Base-by-base conservation (phyloP, 768 basidiomycete species). In the Suillus spraguei region DNA sequence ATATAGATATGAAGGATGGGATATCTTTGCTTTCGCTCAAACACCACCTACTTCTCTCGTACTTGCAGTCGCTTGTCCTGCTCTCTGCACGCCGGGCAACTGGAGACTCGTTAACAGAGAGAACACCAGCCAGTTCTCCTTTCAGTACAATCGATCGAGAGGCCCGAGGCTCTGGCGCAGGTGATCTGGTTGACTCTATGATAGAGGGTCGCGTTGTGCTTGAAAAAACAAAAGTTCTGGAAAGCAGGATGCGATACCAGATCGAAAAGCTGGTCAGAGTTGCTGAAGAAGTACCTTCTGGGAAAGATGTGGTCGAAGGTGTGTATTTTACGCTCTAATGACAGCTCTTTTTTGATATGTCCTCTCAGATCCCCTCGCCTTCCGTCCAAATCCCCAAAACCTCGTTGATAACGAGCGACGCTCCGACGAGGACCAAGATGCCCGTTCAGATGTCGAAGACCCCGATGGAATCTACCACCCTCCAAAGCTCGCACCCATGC, bases 11-110 rank as follows among this genome's bases (percentile, higher is more conserved):
- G 13, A 83, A 81, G 69, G 84, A 92, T 36, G 97, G 97, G 44
- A 94, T 99, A 65, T 98, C 97, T 0, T 82, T 99, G 5, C 81
- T 99, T 28, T 91, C 93, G 13, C 77, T 95, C 58, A 96, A 97
- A 77, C 90, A 95, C 68, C 86, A 95, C 60, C 74, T 92, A 24
- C 82, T 97, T 64, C 76, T 98, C 4, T 89, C 89, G 2, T 97
- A 97, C 74, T 79, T 97, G 11, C 94, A 95, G 63, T 89, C 93
- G 16, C 81, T 97, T 44, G 82, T 87, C 38, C 84, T 97, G 49
- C 75, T 97, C 58, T 80, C 86, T 35, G 81, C 90, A n/a, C 87
- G 88, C 22, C 87, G 90, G 33, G 81, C 84, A 1, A 74, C 88
- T 8, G 93, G 92, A 0, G 84, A 91, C 68, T 80, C 87, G 2